These are phyloP conservation scores for Suaeda aralocaspica DNA, from an alignment of 148 eudicot genomes.

Conservation along the genomic window DNA sequence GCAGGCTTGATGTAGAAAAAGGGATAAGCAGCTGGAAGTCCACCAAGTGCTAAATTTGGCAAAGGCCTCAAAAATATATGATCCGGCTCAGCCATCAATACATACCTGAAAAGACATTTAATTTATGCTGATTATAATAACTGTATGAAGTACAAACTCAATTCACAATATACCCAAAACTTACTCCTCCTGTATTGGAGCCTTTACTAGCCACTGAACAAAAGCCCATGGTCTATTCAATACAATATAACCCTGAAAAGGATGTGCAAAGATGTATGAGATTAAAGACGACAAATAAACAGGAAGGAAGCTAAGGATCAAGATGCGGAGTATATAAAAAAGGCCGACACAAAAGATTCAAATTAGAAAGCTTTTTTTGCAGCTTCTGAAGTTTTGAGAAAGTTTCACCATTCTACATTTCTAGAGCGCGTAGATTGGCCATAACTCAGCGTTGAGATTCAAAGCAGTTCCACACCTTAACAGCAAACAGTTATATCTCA, in stretches of 20 bases:
- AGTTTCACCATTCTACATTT: background rate
- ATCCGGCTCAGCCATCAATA: slow-evolving; percentile 98
- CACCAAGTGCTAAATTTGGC: slow-evolving; percentile 81
- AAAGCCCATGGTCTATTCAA: slow-evolving; percentile 96
- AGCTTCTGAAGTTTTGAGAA: background rate
- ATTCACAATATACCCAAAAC: slow-evolving; percentile 23
- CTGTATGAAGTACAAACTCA: background rate
- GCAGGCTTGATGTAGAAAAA: slow-evolving; percentile 92
- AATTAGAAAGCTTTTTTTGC: background rate
- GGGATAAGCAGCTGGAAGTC: slow-evolving; percentile 77
- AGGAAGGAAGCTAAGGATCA: slow-evolving; percentile 5
- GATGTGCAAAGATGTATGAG: slow-evolving; percentile 10
- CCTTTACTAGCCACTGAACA: slow-evolving; percentile 84
- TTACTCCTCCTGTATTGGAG: slow-evolving; percentile 75
- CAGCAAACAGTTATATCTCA: background rate
- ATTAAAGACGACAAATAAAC: background rate
- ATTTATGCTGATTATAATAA: background rate
- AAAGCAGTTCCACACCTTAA: background rate
- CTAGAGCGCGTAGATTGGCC: background rate
- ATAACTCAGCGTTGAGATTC: background rate
- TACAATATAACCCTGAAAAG: slow-evolving; percentile 67
- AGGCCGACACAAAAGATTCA: background rate
- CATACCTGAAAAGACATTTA: slow-evolving; percentile 48
- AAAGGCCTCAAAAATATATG: slow-evolving; percentile 80
- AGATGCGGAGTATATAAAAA: background rate